Base-by-base conservation (phyloP, 768 basidiomycete species). In the Tylopilus cervinicoccineus region DNA sequence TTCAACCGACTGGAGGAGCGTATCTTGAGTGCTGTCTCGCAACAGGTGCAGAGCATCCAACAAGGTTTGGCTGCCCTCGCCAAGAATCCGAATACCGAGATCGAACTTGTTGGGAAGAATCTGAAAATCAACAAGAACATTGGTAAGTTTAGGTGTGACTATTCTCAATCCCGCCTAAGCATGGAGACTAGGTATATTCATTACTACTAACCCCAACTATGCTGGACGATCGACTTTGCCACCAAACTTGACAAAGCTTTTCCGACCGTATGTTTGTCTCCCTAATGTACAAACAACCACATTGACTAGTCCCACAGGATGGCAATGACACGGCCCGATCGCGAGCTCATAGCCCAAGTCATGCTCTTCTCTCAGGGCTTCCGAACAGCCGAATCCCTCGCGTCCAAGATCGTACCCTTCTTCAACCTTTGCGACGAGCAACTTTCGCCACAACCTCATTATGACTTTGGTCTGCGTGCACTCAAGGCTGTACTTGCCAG, bases 361-460 rank as follows among this genome's bases (percentile, higher is more conserved):
- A 93, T 98, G 90, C 74, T 99, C 38, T 98, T 98, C 75, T 98
- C 96, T 17, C 96, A 98, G 73, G 96, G 96, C 53, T 99, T 98
- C 82, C 84, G 96, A 32, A 93, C 93, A 12, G 96, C 96, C 7
- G 96, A 99, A 69, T 87, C 83, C 0, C 79, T 99, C n/a, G 96
- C 96, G 2, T 92, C 92, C 47, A 98, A 98, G 70, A 90, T 98
- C 50, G 96, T 99, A 11, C 96, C 96, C 0, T 98, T 99, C 77
- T 99, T 99, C 79, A 95, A 95, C 66, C 86, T 99, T 47, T 99
- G 96, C 55, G 86, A 93, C 51, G 96, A 98, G 59, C 95, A 98
- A 57, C 78, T 98, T 19, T 98, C 96, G 1, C 83, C 89, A 20
- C 96, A 99, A 60, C 93, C 94, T 2, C 96, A 99, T 72, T 99